Evolutionary conservation across 108 stramenopile species (phyloP), one percentile per base, ranked within the genome.

Genomic region (Cyclotella atomus): DNA sequence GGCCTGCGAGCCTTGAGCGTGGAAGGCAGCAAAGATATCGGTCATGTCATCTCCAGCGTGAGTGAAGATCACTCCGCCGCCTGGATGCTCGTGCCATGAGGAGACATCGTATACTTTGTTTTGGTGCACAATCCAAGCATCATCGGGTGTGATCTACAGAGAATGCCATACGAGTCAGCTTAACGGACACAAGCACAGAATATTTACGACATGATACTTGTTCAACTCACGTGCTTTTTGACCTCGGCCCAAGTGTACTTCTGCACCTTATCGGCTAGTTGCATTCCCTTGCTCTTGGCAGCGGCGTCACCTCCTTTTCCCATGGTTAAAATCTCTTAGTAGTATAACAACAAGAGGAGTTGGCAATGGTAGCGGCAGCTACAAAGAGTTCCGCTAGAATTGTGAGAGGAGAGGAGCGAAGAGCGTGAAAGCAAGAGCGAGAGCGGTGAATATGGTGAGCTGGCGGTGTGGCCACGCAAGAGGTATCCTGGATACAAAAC

Each of bases 11-110:
- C 97, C 93, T 16, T 89, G 83, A 1, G 97, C 97, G 84, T 99
- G 99, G 78, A 99, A 99, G 36, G 97, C 97, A 27, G 97, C 97
- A 70, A 99, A 99, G 59, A 98, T 97, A 67, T 98, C 99, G 19
- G 99, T 98, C 88, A 95, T 96, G 80, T 99, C 99, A 56, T 97
- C 96, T 52, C 99, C 99, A 5, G 99, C 99, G 68, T 97, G 96
- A 34, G 98, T 98, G 88, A 98, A 98, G 73, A 99, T 97, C 23
- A 99, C 96, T 28, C 85, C 91, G 44, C 96, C 96, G 33, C 96
- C 98, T 8, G 98, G 98, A 75, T 99, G 98, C 62, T 96, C 96
- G 71, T 96, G 87, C 98, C 98, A 99, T 68, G 91, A 82, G 54
- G 94, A 95, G 21, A 99, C 98, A 59, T 99, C 98, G 71, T 97